phyloP scores from a whole-genome alignment of 2,329 filamentous ascomycete species.

The Phaeosphaeriaceae sp. region DNA sequence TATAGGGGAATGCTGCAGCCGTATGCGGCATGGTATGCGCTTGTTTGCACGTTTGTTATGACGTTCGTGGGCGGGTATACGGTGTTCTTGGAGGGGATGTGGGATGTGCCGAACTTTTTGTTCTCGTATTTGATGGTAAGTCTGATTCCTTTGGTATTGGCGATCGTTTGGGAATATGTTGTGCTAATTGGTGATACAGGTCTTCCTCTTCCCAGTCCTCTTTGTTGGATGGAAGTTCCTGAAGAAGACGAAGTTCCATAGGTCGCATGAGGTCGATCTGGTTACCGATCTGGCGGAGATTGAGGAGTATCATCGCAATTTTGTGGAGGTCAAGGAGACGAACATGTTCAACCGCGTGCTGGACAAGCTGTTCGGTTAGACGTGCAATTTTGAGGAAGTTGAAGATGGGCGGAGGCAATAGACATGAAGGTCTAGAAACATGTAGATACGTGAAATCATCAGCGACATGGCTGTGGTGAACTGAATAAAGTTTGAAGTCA shows the following conservation, averaged over 20 bases:
- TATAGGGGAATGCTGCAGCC: conserved; percentile 76
- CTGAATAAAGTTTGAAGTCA: background rate
- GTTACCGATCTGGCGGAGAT: conserved; percentile 69
- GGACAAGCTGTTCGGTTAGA: conserved; percentile 55
- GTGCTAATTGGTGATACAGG: conserved; percentile 38
- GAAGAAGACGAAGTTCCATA: conserved; percentile 67
- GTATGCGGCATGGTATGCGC: conserved; percentile 72
- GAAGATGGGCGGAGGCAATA: background rate
- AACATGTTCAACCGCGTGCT: conserved; percentile 52
- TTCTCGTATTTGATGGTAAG: conserved; percentile 62
- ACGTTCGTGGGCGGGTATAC: conserved; percentile 78
- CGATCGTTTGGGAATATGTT: background rate
- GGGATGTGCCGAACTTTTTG: conserved; percentile 74
- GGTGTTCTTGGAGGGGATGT: conserved; percentile 74
- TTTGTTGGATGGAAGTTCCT: conserved; percentile 76
- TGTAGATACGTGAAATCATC: background rate
- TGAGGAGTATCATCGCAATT: conserved; percentile 72
- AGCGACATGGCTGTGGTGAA: background rate
- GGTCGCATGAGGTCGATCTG: conserved; percentile 69
- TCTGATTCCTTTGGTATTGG: background rate
- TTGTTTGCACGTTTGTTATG: conserved; percentile 72
- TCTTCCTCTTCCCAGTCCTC: conserved; percentile 73
- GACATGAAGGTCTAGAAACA: background rate
- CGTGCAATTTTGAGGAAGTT: too few species aligned
- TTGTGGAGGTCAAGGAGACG: conserved; percentile 61